Evolutionary conservation across 805 yeast species (phyloP), one percentile per base, ranked within the genome.

Genomic region (Kuraishia floccosa): DNA sequence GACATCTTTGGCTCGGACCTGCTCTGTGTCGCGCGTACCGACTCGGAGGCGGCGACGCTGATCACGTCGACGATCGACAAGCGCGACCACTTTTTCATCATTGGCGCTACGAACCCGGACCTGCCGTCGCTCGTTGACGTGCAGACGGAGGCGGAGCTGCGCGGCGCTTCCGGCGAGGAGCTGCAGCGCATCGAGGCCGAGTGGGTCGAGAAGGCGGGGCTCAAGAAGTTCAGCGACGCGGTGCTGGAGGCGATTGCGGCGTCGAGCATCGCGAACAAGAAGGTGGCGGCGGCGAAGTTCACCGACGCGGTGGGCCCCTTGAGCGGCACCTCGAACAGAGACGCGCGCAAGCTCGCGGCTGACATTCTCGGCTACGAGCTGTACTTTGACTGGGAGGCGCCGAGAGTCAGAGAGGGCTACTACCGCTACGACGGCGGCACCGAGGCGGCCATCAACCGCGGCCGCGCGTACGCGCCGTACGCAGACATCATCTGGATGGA

Each of bases 401-500:
- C 96, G 48, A 78, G 96, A 58, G 94, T 83, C 40, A 73, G 96
- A 56, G 97, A 89, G 65, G 97, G 97, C 46, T 83, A 82, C 73
- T 89, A 89, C 76, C 75, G 95, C 52, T 87, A 85, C 76, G 67
- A 65, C 49, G 97, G 97, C 49, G 97, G 97, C 47, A 84, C 96
- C 38, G 87, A 84, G 65, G 86, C 96, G 69, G 96, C 97, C 30
- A 81, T 89, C 32, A 89, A 85, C 78, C 78, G 97, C 56, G 96
- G 94, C 39, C 75, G 94, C 50, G 93, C 95, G 19, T 89, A 68
- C 55, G 87, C 96, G 33, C 96, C 96, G 39, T 89, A 79, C 58
- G 86, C 94, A 27, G 97, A 87, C 59, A 68, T 89, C 64, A 77
- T 87, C 46, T 89, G 97, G 97, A 87, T 89, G 96, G 97, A 89